Evolutionary conservation across 768 basidiomycete species (phyloP), one percentile per base, ranked within the genome.

Genomic region (Lactarius akahatsu): DNA sequence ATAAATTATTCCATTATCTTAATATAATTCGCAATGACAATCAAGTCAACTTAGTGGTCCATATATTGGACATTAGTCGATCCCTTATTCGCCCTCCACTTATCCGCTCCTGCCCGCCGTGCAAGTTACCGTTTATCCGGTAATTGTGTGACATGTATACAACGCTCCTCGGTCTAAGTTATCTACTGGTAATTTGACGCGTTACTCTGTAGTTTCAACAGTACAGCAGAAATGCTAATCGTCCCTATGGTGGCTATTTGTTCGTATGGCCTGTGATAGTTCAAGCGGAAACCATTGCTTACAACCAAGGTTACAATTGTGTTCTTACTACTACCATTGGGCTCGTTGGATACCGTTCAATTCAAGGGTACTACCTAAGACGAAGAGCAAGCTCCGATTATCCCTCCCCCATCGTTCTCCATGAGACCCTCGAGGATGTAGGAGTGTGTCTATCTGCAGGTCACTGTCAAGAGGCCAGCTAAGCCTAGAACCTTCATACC

Each of bases 401-500:
- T 85, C 73, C 95, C 94, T 0, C 92, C 94, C 36, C 86, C 85
- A n/a, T 89, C 86, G 62, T 86, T 88, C 74, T 95, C 90, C 5
- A 95, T 88, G 15, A 97, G 79, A 1, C 94, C 94, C 70, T 98
- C 94, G 20, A 96, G 76, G 81, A 97, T 90, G 71, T 97, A 98
- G 7, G 97, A 75, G 71, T 95, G 91, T 2, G 86, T 88, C 56
- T 83, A 84, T 15, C 94, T 95, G 18, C 95, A 83, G 59, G 6
- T 32, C 30, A 32, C 30, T 32, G 97, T 95, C 30, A 98, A 80
- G 8, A 97, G 80, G 0, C 96, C 95, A 64, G 94, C 94, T 90
- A 71, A 43, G 4, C 30, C 30, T 4, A 15, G 30, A 40, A 20
- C 34, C 28, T 20, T 69, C 81, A 34, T 71, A 93, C 94, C 94